These are phyloP conservation scores for Cephaloascus albidus DNA, from an alignment of 805 yeast species.

Conservation along the genomic window DNA sequence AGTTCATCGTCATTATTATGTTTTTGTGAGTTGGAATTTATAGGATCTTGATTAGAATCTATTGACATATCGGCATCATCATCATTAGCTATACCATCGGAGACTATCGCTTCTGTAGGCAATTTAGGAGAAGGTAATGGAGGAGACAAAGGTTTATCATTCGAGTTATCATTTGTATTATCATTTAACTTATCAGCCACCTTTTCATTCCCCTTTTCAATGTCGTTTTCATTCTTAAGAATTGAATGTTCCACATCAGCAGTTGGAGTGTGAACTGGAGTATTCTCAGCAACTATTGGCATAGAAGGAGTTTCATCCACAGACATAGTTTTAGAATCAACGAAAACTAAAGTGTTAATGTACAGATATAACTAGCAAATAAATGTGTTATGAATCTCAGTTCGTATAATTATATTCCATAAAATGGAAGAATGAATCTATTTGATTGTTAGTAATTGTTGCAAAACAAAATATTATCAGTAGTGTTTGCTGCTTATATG, in stretches of 20 bases:
- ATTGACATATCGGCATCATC: slow-evolving; percentile 4
- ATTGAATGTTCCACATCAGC: not conserved
- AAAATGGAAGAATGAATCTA: no score
- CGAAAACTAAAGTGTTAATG: no score
- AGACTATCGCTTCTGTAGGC: slow-evolving; percentile 23
- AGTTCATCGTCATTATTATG: slow-evolving; percentile 1
- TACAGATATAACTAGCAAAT: no score
- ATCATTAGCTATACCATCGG: slow-evolving; percentile 12
- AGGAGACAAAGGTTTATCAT: slow-evolving; percentile 30
- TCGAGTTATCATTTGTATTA: not conserved
- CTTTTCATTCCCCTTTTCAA: not conserved
- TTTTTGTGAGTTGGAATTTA: no score
- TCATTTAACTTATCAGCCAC: not conserved
- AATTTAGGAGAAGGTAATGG: slow-evolving; percentile 33
- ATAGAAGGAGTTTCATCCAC: not conserved
- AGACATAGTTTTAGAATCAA: not conserved
- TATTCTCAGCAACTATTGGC: not conserved
- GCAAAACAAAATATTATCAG: no score
- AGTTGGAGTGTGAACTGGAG: not conserved
- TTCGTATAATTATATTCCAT: no score
- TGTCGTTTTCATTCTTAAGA: not conserved
- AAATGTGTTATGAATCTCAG: no score
- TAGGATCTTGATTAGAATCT: no score
- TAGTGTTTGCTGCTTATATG: no score
- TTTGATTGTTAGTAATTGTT: no score